Base-by-base conservation (phyloP, 352 stramenopile species). In the Globisporangium spiculum region DNA sequence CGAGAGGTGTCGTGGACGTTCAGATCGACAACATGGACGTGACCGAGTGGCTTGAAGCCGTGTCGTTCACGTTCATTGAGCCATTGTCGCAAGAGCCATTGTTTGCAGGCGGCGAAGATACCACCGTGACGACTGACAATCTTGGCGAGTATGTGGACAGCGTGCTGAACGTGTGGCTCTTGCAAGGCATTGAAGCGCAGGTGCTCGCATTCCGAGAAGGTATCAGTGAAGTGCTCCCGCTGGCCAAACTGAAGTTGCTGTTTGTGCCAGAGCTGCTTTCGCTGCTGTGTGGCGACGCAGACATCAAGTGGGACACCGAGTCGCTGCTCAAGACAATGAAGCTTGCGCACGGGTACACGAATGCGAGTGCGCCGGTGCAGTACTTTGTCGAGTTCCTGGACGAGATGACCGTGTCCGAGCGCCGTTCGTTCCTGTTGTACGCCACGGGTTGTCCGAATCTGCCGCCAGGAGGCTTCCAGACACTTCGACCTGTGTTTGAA, bases 381-480 rank as follows among this genome's bases (percentile, higher is more conserved):
- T 90, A 75, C 62, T 91, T 96, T 50, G 77, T 91, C 50, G 71
- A 91, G 59, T 79, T 86, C 4, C 61, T 96, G 20, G 84, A 87
- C n/a, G 75, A 81, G 52, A 93, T 96, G 86, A 67, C 74, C 34
- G 68, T 78, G 5, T 22, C 59, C 0, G 70, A 93, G 60, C 86
- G 88, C 6, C 85, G 88, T 54, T 74, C 78, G 22, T 94, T 96
- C 63, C 64, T 96, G 57, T 54, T 96, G 26, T 94, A 94, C 66
- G 86, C 86, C 1, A 96, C 88, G 0, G 88, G 88, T 3, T 96
- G 88, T 63, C 88, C 88, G 10, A 93, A 96, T 63, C 63, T 96
- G 1, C 88, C 88, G 14, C 80, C 83, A 2, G 86, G 88, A 34
- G 88, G 88, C 8, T 91, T 93, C 59, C 66, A 75, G 20, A 73